Conservation (phyloP, 129 eudicot genomes). For the Helichrysum umbraculigerum region DNA sequence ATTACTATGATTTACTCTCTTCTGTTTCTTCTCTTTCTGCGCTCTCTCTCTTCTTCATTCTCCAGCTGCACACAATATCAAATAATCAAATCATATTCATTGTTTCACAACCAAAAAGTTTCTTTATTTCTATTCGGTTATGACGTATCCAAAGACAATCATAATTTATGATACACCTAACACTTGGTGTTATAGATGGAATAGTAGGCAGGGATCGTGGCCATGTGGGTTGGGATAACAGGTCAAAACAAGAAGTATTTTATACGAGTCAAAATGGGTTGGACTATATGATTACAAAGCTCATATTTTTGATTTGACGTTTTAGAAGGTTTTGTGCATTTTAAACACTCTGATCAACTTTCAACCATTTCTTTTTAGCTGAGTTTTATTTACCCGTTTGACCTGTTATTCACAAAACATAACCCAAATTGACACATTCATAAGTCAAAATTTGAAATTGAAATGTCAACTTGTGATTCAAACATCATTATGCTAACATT, state of each 20-base stretch:
- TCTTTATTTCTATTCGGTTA: neutral
- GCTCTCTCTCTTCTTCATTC: neutral
- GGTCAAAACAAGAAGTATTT: no score
- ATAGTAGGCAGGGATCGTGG: neutral
- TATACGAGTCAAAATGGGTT: no score
- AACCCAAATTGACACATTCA: no score
- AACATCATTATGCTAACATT: neutral
- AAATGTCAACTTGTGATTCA: no score
- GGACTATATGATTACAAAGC: no score
- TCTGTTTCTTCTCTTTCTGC: neutral
- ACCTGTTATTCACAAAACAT: no score
- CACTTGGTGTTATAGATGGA: neutral
- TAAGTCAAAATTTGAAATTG: no score
- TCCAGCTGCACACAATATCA: conserved; percentile 1
- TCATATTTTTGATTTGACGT: no score
- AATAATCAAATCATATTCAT: neutral
- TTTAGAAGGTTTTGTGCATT: neutral
- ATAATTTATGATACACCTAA: neutral
- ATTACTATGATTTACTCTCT: neutral
- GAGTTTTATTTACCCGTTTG: no score
- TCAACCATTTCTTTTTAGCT: no score
- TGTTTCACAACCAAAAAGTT: neutral
- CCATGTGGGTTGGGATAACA: neutral
- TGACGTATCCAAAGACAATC: neutral
- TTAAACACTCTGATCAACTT: neutral